Percentiles rank a stretch among this genome's conserved stretches.
Conservation (phyloP, 2,329 filamentous ascomycete genomes). For the Venturia aucupariae region DNA sequence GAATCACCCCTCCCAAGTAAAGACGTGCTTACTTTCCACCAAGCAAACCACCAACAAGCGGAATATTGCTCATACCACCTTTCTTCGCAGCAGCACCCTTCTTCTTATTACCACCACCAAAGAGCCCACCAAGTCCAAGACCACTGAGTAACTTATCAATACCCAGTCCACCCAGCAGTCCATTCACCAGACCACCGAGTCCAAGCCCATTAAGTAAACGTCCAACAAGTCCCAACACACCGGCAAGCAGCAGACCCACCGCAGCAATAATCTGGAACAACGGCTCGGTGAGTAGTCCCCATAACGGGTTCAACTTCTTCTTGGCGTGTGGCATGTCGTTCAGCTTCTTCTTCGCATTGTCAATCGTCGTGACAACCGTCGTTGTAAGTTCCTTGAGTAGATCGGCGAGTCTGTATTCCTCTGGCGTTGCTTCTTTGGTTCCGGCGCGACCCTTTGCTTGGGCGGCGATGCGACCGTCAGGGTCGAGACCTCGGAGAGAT, state of each 20-base stretch:
- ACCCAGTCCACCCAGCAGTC: constrained; percentile 66
- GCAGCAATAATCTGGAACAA: constrained; percentile 88
- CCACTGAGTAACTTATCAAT: constrained; percentile 65
- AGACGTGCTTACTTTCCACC: constrained; percentile 30
- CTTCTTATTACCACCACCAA: constrained; percentile 45
- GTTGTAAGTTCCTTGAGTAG: constrained; percentile 77
- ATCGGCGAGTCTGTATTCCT: constrained; percentile 79
- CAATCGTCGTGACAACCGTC: constrained; percentile 72
- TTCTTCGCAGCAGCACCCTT: constrained; percentile 41
- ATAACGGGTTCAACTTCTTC: constrained; percentile 88
- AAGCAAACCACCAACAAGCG: constrained; percentile 40
- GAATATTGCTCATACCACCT: constrained; percentile 29
- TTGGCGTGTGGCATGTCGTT: constrained; percentile 88
- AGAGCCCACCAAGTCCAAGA: constrained; percentile 53
- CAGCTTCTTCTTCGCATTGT: constrained; percentile 80
- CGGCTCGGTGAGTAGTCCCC: constrained; percentile 73
- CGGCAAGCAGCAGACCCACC: constrained; percentile 71
- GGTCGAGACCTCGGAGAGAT: constrained; percentile 76
- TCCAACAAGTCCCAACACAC: constrained; percentile 78
- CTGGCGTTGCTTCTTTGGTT: constrained; percentile 65
- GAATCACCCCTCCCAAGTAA: not conserved
- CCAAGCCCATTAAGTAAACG: constrained; percentile 72
- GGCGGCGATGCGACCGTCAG: constrained; percentile 74
- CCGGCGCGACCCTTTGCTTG: constrained; percentile 76
- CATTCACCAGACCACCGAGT: constrained; percentile 71